Conservation (phyloP, 129 eudicot genomes). For the Heracleum sosnowskyi region DNA sequence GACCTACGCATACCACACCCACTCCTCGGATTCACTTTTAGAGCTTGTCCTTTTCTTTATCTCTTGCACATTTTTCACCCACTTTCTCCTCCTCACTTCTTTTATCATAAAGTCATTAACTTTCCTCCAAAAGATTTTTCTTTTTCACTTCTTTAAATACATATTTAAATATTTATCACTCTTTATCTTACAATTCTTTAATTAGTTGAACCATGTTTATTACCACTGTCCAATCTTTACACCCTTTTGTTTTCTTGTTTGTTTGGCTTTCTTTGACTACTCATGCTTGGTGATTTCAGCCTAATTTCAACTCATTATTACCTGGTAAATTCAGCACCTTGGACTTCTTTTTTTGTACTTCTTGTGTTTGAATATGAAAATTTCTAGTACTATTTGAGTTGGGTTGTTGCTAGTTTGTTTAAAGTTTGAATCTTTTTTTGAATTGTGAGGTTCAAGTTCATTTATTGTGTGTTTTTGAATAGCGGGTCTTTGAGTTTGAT, state of each 20-base stretch:
- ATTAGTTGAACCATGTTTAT: conserved; percentile 12
- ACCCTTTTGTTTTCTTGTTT: conserved; percentile 10
- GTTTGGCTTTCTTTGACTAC: conserved; percentile 16
- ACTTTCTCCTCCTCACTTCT: conserved; percentile 15
- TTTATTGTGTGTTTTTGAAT: conserved; percentile 18
- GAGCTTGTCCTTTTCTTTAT: conserved; percentile 4
- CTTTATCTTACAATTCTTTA: conserved; percentile 11
- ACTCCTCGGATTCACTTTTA: conserved; percentile 7
- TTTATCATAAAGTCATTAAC: conserved; percentile 20
- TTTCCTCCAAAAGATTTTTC: conserved; percentile 38
- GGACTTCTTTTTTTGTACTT: background rate
- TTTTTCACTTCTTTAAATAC: conserved; percentile 22
- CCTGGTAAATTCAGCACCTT: background rate
- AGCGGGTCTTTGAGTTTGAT: conserved; percentile 17
- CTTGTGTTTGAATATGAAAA: conserved; percentile 7
- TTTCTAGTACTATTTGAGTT: conserved; percentile 3
- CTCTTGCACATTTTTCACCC: conserved; percentile 4
- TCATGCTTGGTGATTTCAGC: conserved; percentile 5
- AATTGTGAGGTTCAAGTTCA: conserved; percentile 21
- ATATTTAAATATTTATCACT: conserved; percentile 2
- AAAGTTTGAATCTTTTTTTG: conserved; percentile 29
- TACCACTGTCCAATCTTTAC: conserved; percentile 5
- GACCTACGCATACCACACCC: background rate
- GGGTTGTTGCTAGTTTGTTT: conserved; percentile 15
- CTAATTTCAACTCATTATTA: background rate